phyloP scores from a whole-genome alignment of 2,329 filamentous ascomycete species.

The Penicillium brasilianum region DNA sequence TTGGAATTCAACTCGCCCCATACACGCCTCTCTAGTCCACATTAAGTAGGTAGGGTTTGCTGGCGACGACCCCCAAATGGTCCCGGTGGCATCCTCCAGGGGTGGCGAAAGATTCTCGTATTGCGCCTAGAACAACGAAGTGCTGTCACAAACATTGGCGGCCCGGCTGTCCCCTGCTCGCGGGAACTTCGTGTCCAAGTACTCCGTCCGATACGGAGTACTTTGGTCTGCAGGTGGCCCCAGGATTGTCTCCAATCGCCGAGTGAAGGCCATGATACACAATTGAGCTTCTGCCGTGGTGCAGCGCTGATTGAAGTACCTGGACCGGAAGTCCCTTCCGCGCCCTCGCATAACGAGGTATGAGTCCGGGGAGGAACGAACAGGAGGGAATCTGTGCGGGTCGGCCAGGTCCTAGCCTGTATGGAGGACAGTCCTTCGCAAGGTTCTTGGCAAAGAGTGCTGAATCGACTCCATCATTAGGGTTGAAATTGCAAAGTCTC shows the following conservation, averaged over 20 bases:
- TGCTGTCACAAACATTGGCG: neutral
- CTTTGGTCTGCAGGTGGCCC: neutral
- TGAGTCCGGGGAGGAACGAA: neutral
- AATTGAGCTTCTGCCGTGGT: neutral
- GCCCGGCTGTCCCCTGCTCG: neutral
- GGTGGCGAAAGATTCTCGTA: constrained; percentile 10
- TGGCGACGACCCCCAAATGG: neutral
- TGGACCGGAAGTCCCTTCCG: neutral
- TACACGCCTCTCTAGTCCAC: constrained; percentile 4
- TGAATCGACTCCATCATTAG: constrained; percentile 1
- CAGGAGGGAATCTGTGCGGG: constrained; percentile 15
- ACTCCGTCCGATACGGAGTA: neutral
- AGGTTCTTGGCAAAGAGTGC: constrained; percentile 9
- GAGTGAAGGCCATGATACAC: neutral
- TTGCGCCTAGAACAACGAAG: neutral
- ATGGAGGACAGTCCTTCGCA: neutral
- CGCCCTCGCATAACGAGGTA: constrained; percentile 9
- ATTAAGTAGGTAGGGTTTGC: neutral
- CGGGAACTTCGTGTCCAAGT: neutral
- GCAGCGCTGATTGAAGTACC: constrained; percentile 5
- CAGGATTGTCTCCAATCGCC: constrained; percentile 2
- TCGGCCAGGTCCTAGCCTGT: constrained; percentile 17
- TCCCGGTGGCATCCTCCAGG: constrained; percentile 5
- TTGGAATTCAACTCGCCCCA: constrained; percentile 3
- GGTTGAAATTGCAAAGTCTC: constrained; percentile 12